Percentiles rank a stretch among this genome's conserved stretches.
These are phyloP conservation scores for Infundibulicybe gibba DNA, from an alignment of 768 basidiomycete genomes.

Conservation along the genomic window DNA sequence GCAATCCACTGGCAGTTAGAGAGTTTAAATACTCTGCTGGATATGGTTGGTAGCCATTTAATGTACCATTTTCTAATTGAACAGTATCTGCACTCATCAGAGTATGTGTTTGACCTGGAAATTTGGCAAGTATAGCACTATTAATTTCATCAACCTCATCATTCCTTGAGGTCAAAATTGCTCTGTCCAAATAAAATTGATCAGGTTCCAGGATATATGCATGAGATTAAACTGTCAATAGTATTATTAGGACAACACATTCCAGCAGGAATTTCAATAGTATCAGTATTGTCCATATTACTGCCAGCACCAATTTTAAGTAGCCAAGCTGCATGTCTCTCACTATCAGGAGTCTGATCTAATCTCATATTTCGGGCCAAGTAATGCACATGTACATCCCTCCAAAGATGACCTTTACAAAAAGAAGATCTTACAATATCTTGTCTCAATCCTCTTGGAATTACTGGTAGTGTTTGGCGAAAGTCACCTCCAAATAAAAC, in stretches of 20 bases:
- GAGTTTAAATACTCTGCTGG: slow-evolving; percentile 27
- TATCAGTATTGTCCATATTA: not conserved
- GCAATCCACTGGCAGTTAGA: slow-evolving; percentile 25
- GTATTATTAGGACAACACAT: slow-evolving; percentile 7
- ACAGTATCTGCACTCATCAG: slow-evolving; percentile 26
- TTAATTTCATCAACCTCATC: slow-evolving; percentile 34
- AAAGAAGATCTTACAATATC: slow-evolving; percentile 35
- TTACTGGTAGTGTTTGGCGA: slow-evolving; percentile 41
- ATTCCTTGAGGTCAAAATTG: slow-evolving; percentile 32
- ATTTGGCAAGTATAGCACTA: slow-evolving; percentile 13
- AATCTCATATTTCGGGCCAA: slow-evolving; percentile 40
- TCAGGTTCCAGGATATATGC: slow-evolving; percentile 14
- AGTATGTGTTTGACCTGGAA: slow-evolving; percentile 15
- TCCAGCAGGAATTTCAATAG: slow-evolving; percentile 9
- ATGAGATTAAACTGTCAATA: slow-evolving; percentile 7
- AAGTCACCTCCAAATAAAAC: slow-evolving; percentile 49
- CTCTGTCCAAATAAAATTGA: slow-evolving; percentile 28
- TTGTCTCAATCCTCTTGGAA: slow-evolving; percentile 30
- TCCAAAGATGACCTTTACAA: slow-evolving; percentile 34
- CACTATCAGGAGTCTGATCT: slow-evolving; percentile 15
- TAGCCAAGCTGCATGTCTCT: slow-evolving; percentile 22
- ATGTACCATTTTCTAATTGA: slow-evolving; percentile 8
- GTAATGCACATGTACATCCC: slow-evolving; percentile 21
- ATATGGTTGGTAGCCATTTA: slow-evolving; percentile 6
- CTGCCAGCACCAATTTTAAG: slow-evolving; percentile 14